A percentile compares a stretch with the other conserved stretches of the same genome.
Evolutionary conservation across 1,284 basidiomycete species (phyloP).

Genomic region (Moniliella sp.): DNA sequence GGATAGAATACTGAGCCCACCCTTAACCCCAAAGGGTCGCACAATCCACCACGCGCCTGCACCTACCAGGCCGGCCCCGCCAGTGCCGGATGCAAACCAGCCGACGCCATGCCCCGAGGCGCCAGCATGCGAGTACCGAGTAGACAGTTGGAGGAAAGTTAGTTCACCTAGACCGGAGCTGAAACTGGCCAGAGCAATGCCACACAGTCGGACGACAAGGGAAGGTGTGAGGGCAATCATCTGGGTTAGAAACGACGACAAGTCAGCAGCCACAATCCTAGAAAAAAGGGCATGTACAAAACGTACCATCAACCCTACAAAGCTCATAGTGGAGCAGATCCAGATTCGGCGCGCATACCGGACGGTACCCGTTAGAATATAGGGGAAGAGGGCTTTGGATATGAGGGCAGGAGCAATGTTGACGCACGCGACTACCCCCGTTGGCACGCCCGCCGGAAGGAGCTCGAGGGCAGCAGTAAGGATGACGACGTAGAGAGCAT

Average conservation of each 20-base stretch:
- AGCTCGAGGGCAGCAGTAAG: conserved; percentile 83
- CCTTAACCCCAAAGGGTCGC: conserved; percentile 57
- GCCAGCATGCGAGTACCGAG: conserved; percentile 40
- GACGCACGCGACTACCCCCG: conserved; percentile 63
- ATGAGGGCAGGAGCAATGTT: conserved; percentile 36
- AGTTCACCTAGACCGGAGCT: conserved; percentile 82
- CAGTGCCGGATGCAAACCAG: conserved; percentile 50
- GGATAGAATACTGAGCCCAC: conserved; percentile 46
- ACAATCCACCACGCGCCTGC: conserved; percentile 87
- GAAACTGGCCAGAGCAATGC: conserved; percentile 72
- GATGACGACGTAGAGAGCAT: conserved; percentile 60
- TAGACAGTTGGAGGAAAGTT: conserved; percentile 79
- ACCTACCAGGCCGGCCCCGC: conserved; percentile 74
- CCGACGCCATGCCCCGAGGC: conserved; percentile 9
- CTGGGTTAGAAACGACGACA: conserved; percentile 36
- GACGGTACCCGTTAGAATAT: conserved; percentile 35
- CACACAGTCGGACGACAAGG: conserved; percentile 52
- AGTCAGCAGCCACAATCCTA: too few relatives aligned
- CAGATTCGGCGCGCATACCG: conserved; percentile 13
- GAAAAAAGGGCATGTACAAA: background rate
- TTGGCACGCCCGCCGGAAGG: conserved; percentile 44
- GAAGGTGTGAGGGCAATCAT: conserved; percentile 56
- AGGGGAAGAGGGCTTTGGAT: conserved; percentile 82
- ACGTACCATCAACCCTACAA: conserved; percentile 22
- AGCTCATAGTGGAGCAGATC: conserved; percentile 35